These are phyloP conservation scores for Graphilbum sp. DNA, from an alignment of 2,329 filamentous ascomycete genomes.

Conservation along the genomic window DNA sequence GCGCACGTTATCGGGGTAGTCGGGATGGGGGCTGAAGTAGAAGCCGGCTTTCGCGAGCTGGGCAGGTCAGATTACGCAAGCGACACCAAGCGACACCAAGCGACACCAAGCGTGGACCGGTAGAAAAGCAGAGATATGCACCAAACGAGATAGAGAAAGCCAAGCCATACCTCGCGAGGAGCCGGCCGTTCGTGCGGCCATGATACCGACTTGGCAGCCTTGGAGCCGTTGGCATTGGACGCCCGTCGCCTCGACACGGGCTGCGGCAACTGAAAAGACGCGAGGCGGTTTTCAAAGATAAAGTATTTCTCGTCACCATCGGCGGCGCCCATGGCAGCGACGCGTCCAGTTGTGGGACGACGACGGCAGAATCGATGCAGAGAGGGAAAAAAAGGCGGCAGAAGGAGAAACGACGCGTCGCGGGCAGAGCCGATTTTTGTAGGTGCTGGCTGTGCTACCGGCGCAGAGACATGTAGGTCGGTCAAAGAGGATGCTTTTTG, in stretches of 20 bases:
- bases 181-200: slow-evolving; percentile 68
- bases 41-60: slow-evolving; percentile 86
- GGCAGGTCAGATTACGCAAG: background rate
- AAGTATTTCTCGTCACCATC: slow-evolving; percentile 31
- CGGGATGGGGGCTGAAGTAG: slow-evolving; percentile 62
- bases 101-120: too few species aligned
- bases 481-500: too few species aligned
- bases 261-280: slow-evolving; percentile 57
- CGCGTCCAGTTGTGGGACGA: background rate
- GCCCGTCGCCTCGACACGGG: slow-evolving; percentile 50
- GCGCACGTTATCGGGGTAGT: slow-evolving; percentile 70
- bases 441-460: too few species aligned
- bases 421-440: background rate
- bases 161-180: slow-evolving; percentile 41
- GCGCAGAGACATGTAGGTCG: too few species aligned
- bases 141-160: slow-evolving; percentile 14
- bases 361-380: background rate
- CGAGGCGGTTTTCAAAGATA: slow-evolving; percentile 60
- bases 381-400: background rate
- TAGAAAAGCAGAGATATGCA: slow-evolving; percentile 11
- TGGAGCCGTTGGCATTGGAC: slow-evolving; percentile 46
- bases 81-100: too few species aligned
- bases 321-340: slow-evolving; percentile 11
- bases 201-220: slow-evolving; percentile 37
- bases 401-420: slow-evolving; percentile 1